A percentile compares a stretch with the other conserved stretches of the same genome.
Conservation (phyloP, 192 early-diverging fungal genomes). For the Coemansia sp. region DNA sequence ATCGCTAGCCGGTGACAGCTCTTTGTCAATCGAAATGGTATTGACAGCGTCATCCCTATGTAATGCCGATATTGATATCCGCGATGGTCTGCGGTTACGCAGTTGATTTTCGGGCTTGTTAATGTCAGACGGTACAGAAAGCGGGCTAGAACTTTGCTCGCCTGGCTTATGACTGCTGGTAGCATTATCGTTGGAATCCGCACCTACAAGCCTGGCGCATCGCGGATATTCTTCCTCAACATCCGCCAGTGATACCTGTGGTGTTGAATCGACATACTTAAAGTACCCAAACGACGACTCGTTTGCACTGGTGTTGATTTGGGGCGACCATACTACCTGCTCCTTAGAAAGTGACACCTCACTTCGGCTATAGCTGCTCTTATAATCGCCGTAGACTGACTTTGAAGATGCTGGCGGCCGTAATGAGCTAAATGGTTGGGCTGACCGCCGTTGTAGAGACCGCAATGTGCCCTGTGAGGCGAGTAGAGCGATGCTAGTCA, state of each 20-base stretch:
- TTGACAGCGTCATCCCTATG: neutral
- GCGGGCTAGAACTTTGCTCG: neutral
- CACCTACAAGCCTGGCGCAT: neutral
- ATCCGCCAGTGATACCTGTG: conserved; percentile 11
- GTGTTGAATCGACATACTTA: neutral
- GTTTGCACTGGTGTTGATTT: conserved; percentile 22
- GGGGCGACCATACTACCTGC: conserved; percentile 51
- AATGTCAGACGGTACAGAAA: conserved; percentile 2
- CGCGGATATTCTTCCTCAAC: conserved; percentile 25
- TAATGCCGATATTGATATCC: conserved; percentile 10
- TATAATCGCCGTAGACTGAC: conserved; percentile 18
- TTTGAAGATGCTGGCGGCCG: conserved; percentile 18
- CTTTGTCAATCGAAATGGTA: neutral
- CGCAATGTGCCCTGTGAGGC: conserved; percentile 18
- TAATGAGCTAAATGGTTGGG: conserved; percentile 16
- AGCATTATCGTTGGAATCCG: neutral
- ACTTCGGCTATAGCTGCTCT: conserved; percentile 26
- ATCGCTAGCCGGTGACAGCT: neutral
- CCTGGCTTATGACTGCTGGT: neutral
- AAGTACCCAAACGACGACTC: conserved; percentile 26
- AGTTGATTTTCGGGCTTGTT: neutral
- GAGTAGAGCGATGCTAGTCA: conserved; percentile 24
- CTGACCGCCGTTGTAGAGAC: conserved; percentile 7
- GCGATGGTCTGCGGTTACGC: conserved; percentile 2
- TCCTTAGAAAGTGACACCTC: conserved; percentile 40